A percentile compares a stretch with the other conserved stretches of the same genome.
Evolutionary conservation across 2,329 filamentous ascomycete genomes (phyloP).

Genomic region (Aspergillus calidoustus): DNA sequence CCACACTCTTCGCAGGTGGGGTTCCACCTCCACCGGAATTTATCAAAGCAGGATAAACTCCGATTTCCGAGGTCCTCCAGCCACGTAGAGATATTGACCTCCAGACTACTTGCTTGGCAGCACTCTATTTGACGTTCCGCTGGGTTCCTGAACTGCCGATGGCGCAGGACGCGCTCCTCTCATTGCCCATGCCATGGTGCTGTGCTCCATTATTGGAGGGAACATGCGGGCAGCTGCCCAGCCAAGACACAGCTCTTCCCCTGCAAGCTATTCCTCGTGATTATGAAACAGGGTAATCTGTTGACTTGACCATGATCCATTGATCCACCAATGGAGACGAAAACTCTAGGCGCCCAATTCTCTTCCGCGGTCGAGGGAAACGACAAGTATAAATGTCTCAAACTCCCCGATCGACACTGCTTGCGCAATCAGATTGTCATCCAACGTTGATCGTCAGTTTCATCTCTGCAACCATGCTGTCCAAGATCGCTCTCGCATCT

Average conservation of each 20-base stretch:
- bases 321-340: conserved; percentile 14
- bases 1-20: background rate
- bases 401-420: conserved; percentile 10
- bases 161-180: background rate
- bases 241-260: conserved; percentile 4
- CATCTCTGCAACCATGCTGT: conserved; percentile 11
- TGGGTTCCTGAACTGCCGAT: background rate
- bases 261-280: conserved; percentile 10
- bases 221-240: background rate
- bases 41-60: conserved; percentile 9
- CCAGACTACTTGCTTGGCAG: conserved; percentile 2
- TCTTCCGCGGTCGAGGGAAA: background rate
- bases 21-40: conserved; percentile 1
- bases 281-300: conserved; percentile 7
- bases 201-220: conserved; percentile 11
- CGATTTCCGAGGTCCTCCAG: background rate
- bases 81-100: background rate
- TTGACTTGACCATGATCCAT: conserved; percentile 1
- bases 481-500: conserved; percentile 12
- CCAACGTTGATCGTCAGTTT: background rate
- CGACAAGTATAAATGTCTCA: conserved; percentile 4
- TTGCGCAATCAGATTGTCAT: conserved; percentile 7
- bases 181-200: background rate
- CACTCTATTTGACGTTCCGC: conserved; percentile 12
- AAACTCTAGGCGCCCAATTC: background rate